Evolutionary conservation across 306 rosid species (phyloP).

Genomic region (Geum urbanum): DNA sequence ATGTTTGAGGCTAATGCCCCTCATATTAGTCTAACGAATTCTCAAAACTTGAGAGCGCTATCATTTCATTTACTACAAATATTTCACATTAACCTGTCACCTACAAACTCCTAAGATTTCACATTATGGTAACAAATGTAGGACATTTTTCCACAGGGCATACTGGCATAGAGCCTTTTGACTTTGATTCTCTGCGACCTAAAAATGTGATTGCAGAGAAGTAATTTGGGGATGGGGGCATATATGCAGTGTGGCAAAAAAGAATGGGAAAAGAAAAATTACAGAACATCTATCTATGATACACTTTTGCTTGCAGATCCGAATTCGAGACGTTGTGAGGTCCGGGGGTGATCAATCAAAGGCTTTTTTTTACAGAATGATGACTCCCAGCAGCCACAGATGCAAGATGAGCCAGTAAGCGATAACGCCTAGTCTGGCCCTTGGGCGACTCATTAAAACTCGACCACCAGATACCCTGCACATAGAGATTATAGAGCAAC

Average conservation of each 20-base stretch:
- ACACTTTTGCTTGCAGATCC: slow-evolving; percentile 55
- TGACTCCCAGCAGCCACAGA: slow-evolving; percentile 76
- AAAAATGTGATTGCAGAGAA: slow-evolving; percentile 77
- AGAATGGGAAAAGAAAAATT: slow-evolving; percentile 14
- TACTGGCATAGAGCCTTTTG: slow-evolving; percentile 21
- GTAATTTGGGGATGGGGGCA: slow-evolving; percentile 26
- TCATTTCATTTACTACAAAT: background rate
- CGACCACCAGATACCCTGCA: slow-evolving; percentile 95
- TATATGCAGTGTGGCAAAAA: background rate
- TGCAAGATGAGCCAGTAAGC: slow-evolving; percentile 75
- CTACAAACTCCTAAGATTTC: background rate
- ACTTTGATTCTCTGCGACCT: slow-evolving; percentile 60
- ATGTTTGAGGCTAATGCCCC: too few species aligned
- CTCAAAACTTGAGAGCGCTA: background rate
- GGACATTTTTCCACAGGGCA: slow-evolving; percentile 5
- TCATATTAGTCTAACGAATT: too few species aligned
- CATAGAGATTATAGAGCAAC: slow-evolving; percentile 13
- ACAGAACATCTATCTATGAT: slow-evolving; percentile 32
- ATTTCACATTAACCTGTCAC: background rate
- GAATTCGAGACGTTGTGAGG: slow-evolving; percentile 20
- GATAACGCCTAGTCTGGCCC: slow-evolving; percentile 80
- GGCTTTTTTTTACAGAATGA: slow-evolving; percentile 51
- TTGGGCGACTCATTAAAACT: slow-evolving; percentile 80
- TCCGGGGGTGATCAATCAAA: slow-evolving; percentile 21
- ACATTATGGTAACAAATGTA: slow-evolving; percentile 20